Conservation (phyloP, 192 early-diverging fungal species). For the Coemansia sp. region DNA sequence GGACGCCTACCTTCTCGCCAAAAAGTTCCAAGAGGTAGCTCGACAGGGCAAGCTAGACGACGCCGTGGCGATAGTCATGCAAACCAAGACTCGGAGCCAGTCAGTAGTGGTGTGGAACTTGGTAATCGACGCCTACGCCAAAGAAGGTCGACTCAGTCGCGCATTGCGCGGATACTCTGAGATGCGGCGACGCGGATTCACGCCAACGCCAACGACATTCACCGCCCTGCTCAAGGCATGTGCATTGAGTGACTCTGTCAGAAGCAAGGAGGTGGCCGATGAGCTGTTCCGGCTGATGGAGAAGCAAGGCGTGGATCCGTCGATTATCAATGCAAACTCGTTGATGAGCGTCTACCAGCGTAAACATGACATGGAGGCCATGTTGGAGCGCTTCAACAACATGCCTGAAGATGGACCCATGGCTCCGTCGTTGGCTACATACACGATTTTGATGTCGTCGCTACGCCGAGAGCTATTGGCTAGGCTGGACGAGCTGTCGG, state of each 20-base stretch:
- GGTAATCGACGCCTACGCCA: constrained; percentile 52
- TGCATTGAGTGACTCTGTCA: constrained; percentile 35
- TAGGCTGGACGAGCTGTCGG: constrained; percentile 19
- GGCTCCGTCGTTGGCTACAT: constrained; percentile 48
- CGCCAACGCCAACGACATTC: constrained; percentile 46
- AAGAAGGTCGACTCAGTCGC: constrained; percentile 38
- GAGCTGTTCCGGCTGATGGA: constrained; percentile 28
- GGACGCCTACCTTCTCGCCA: constrained; percentile 45
- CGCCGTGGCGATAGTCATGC: constrained; percentile 56
- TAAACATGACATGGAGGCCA: constrained; percentile 29
- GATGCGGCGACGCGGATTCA: constrained; percentile 50
- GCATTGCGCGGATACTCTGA: constrained; percentile 48
- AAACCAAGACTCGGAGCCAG: constrained; percentile 37
- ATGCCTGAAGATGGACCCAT: constrained; percentile 25
- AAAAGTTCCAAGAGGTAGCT: constrained; percentile 48
- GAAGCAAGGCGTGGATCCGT: constrained; percentile 19
- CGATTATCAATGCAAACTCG: constrained; percentile 39
- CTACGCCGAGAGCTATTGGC: constrained; percentile 39
- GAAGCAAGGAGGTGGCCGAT: constrained; percentile 34
- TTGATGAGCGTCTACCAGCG: constrained; percentile 48
- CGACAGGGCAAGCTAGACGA: constrained; percentile 48
- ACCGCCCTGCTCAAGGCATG: constrained; percentile 49
- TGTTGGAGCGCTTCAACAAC: constrained; percentile 30
- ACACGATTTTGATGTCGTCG: constrained; percentile 39
- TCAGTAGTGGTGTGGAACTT: constrained; percentile 54